Percentiles rank a stretch among this genome's conserved stretches.
These are phyloP conservation scores for Mycena leptocephala DNA, from an alignment of 768 basidiomycete species.

Conservation along the genomic window DNA sequence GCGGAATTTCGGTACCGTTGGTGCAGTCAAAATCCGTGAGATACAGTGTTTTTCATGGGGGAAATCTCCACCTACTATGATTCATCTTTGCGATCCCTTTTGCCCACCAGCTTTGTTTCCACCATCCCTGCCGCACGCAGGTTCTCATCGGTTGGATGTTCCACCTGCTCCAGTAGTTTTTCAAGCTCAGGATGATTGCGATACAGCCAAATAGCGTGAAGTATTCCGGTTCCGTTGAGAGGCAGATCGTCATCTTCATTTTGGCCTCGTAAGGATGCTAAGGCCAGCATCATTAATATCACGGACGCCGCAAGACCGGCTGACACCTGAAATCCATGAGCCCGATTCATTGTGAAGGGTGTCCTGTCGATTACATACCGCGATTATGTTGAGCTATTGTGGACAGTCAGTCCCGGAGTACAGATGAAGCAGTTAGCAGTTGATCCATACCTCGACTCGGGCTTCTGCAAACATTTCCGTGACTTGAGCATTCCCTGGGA, in stretches of 20 bases:
- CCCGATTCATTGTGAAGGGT: too few species aligned
- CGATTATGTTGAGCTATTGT: too few species aligned
- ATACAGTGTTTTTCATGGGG: too few species aligned
- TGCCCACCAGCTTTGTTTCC: too few species aligned
- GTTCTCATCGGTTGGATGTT: not conserved
- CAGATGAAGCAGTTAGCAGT: not conserved
- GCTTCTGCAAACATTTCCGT: not conserved
- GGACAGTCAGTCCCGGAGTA: not conserved
- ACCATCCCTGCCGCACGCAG: not conserved
- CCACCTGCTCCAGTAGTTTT: not conserved
- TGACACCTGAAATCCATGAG: not conserved
- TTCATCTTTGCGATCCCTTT: too few species aligned
- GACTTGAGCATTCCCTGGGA: not conserved
- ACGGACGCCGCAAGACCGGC: not conserved
- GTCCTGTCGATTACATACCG: not conserved
- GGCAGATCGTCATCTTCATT: not conserved
- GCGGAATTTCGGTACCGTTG: not conserved
- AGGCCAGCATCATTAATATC: not conserved
- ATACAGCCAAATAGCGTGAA: not conserved
- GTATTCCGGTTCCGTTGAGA: not conserved
- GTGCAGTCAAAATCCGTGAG: not conserved
- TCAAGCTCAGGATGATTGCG: slow-evolving; percentile 5
- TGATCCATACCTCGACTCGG: not conserved
- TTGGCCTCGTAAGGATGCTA: not conserved
- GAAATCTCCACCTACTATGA: too few species aligned